Base-by-base conservation (phyloP, 2,329 filamentous ascomycete genomes). In the Sclerotinia subarctica region DNA sequence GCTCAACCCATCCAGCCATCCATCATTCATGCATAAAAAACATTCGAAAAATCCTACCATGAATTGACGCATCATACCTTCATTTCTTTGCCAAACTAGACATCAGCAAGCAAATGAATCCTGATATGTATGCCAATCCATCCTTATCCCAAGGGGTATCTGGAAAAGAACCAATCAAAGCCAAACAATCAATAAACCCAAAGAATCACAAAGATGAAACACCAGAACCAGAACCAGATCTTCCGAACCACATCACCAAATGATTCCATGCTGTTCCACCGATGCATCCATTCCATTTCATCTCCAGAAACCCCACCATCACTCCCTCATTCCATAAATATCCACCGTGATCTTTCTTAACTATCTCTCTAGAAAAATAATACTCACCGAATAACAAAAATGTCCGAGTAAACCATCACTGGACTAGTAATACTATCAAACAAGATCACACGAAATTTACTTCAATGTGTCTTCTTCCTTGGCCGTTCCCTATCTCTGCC, bases 401-500 rank as follows among this genome's bases (percentile, higher is more conserved):
- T 10, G 26, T 46, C 26, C 1, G 13, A 67, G 46, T 29, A 53
- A 8, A 35, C 49, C 38, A 60, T 29, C 32, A 59, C 11, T 54
- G n/a, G 52, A 67, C 17, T 67, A 62, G 46, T 53, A 53, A 62
- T 67, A 53, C 38, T 15, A 24, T 32, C 1, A 42, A 63, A 62
- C 49, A 51, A 54, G 26, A n/a, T 15, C 49, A 26, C 29, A 26
- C 29, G 21, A 21, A 24, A 29, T 51, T 10, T 17, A 5, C 15
- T 44, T 47, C 44, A 69, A 42, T 68, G 58, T 26, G 58, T 49
- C 68, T 69, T 69, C 68, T 69, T 69, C 38, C 65, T 59, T 56
- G 68, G 68, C n/a, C 65, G 53, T 38, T 70, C 69, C 35, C 52
- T 54, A 17, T 68, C 68, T 35, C 66, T 51, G 17, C 78, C 77